A percentile compares a stretch with the other conserved stretches of the same genome.
Conservation (phyloP, 352 stramenopile genomes). For the Phytophthora idaei region DNA sequence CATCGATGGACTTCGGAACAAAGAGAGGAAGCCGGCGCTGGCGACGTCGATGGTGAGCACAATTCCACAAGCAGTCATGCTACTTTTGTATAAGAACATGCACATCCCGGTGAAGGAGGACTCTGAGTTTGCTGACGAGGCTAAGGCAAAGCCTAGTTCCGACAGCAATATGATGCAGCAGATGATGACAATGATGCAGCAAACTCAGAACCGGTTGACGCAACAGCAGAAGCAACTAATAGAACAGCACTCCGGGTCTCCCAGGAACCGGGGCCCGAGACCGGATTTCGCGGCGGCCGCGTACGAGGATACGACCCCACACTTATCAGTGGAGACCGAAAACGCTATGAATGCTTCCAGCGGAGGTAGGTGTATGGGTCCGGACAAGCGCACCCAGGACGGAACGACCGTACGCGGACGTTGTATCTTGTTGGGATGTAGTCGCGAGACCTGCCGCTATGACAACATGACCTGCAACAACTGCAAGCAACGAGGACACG, state of each 20-base stretch:
- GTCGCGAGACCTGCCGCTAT: neutral
- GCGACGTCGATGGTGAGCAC: neutral
- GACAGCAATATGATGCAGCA: neutral
- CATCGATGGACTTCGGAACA: neutral
- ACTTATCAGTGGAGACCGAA: neutral
- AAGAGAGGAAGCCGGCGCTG: neutral
- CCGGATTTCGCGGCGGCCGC: too few relatives aligned
- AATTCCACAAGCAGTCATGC: neutral
- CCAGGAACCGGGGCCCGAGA: neutral
- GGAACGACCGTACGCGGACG: neutral
- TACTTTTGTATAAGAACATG: neutral
- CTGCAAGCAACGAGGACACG: neutral
- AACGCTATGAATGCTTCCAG: neutral
- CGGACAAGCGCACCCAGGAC: neutral
- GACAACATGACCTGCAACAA: neutral
- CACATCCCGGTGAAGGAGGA: neutral
- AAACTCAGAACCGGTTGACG: neutral
- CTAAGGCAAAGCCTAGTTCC: too few relatives aligned
- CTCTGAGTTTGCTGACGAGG: neutral
- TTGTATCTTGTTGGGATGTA: neutral
- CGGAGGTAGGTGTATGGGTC: neutral
- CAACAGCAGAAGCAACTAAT: neutral
- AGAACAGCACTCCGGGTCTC: neutral
- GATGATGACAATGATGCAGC: neutral
- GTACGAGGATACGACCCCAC: neutral